Evolutionary conservation across 1,284 basidiomycete species (phyloP).

Genomic region (Austroboletus olivaceoglutinosus): DNA sequence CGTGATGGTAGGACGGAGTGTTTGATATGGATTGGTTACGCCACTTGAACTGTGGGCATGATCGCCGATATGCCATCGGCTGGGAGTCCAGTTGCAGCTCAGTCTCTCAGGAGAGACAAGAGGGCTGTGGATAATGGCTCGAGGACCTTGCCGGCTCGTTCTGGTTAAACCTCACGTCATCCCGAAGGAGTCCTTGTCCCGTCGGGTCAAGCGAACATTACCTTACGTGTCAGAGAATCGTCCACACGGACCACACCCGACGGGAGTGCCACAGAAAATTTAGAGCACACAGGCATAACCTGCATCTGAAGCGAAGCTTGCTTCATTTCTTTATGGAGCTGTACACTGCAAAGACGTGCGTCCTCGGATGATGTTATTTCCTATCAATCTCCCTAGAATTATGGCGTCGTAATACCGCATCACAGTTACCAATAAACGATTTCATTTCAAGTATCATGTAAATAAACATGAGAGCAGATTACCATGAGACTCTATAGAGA

Average conservation of each 20-base stretch:
- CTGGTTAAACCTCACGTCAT: neutral
- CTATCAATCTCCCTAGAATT: conserved; percentile 15
- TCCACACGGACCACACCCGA: neutral
- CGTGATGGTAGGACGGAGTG: neutral
- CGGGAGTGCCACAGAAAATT: conserved; percentile 2
- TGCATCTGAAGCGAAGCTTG: neutral
- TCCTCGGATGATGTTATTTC: conserved; percentile 1
- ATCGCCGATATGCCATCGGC: neutral
- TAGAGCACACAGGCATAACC: conserved; percentile 1
- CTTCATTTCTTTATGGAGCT: neutral
- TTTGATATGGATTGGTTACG: conserved; percentile 13
- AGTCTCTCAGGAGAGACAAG: neutral
- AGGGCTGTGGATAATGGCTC: neutral
- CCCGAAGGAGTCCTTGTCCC: neutral
- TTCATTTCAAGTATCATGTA: conserved; percentile 6
- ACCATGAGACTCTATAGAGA: conserved; percentile 14
- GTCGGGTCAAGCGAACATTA: conserved; percentile 3
- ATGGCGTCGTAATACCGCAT: conserved; percentile 6
- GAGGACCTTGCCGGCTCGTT: neutral
- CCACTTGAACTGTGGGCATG: conserved; percentile 3
- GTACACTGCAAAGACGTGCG: neutral
- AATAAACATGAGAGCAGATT: conserved; percentile 8
- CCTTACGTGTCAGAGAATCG: conserved; percentile 3
- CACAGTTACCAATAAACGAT: too few relatives aligned
- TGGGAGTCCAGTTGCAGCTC: neutral